Evolutionary conservation across 1,284 basidiomycete genomes (phyloP).

Genomic region (Apiotrichum veenhuisii): DNA sequence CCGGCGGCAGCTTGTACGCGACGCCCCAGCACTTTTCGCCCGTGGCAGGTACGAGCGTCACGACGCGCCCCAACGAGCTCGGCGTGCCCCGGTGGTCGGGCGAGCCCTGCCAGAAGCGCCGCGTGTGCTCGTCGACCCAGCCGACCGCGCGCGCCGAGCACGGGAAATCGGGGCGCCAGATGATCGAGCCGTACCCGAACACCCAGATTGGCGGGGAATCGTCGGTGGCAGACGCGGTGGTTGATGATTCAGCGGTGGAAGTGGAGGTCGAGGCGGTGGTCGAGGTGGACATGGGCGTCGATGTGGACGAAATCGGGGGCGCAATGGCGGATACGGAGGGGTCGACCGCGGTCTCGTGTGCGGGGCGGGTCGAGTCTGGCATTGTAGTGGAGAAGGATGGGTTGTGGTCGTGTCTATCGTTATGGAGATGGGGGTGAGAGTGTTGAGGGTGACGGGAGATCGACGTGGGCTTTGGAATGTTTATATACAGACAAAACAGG

Average conservation of each 20-base stretch:
- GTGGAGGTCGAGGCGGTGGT: neutral
- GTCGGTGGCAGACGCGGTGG: neutral
- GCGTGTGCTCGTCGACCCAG: slow-evolving; percentile 54
- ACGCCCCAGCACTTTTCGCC: slow-evolving; percentile 19
- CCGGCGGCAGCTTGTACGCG: slow-evolving; percentile 11
- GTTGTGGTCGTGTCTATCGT: too few relatives aligned
- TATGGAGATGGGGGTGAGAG: too few relatives aligned
- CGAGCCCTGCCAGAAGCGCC: slow-evolving; percentile 47
- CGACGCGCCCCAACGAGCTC: slow-evolving; percentile 40
- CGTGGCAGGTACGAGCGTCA: slow-evolving; percentile 36
- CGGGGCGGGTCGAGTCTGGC: too few relatives aligned
- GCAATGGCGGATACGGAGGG: neutral
- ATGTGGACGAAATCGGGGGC: neutral
- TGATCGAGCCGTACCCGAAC: slow-evolving; percentile 19
- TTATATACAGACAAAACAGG: too few relatives aligned
- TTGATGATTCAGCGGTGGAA: neutral
- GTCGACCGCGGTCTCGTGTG: too few relatives aligned
- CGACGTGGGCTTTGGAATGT: too few relatives aligned
- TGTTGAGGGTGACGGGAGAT: too few relatives aligned
- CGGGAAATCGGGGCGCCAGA: slow-evolving; percentile 22
- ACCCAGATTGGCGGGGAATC: slow-evolving; percentile 6
- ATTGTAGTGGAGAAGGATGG: too few relatives aligned
- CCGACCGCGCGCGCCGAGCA: slow-evolving; percentile 9
- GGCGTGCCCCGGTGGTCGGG: slow-evolving; percentile 48
- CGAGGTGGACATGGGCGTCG: neutral